Evolutionary conservation across 495 filamentous ascomycete genomes (phyloP).

Genomic region (Hapsidospora chrysogenum): DNA sequence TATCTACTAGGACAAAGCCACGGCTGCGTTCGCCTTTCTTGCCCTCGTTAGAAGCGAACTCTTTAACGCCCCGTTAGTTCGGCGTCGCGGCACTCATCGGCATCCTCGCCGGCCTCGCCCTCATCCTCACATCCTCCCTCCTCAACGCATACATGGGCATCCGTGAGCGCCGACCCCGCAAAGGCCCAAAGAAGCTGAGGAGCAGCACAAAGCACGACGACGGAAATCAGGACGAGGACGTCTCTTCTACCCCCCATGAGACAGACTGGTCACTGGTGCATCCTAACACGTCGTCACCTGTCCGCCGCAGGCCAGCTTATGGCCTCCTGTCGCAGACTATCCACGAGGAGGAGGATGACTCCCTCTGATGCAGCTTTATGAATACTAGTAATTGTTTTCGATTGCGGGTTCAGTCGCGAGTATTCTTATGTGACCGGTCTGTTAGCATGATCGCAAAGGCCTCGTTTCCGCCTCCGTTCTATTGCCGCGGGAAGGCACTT

Average conservation of each 20-base stretch:
- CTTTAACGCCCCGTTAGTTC: conserved; percentile 20
- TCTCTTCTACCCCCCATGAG: too few relatives aligned
- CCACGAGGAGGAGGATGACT: conserved; percentile 37
- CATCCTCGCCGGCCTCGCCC: conserved; percentile 26
- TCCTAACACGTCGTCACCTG: conserved; percentile 4
- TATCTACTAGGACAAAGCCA: too few relatives aligned
- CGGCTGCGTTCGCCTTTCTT: too few relatives aligned
- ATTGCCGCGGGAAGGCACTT: too few relatives aligned
- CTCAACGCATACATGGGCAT: conserved; percentile 23
- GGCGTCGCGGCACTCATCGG: conserved; percentile 43
- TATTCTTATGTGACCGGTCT: too few relatives aligned
- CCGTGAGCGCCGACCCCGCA: too few relatives aligned
- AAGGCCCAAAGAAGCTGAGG: too few relatives aligned
- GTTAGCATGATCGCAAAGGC: too few relatives aligned
- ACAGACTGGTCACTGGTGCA: conserved; percentile 4
- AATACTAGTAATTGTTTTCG: not conserved
- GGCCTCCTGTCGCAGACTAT: conserved; percentile 41
- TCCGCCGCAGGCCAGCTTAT: conserved; percentile 11
- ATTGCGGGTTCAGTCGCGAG: not conserved
- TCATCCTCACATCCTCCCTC: conserved; percentile 26
- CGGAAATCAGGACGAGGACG: too few relatives aligned
- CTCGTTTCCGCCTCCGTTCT: too few relatives aligned
- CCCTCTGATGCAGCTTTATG: conserved; percentile 2
- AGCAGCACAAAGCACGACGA: too few relatives aligned
- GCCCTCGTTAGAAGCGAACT: too few relatives aligned